These are phyloP conservation scores for Curvularia lunata DNA, from an alignment of 2,329 filamentous ascomycete species.

Conservation along the genomic window DNA sequence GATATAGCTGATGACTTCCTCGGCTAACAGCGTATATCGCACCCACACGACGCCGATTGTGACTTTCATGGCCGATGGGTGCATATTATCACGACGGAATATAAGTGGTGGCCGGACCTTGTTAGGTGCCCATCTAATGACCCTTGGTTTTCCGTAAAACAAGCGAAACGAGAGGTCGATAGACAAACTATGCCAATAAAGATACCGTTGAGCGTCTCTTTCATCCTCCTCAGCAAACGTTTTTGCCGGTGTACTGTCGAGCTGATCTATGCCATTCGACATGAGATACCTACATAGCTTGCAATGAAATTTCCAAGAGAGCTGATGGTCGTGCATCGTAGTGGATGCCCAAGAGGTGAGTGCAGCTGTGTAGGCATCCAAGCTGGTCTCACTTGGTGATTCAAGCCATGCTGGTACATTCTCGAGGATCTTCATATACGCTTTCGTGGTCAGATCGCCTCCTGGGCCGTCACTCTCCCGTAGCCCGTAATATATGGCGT, in stretches of 20 bases:
- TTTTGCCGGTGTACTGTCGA: conserved; percentile 29
- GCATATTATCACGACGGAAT: conserved; percentile 25
- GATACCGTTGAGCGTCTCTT: conserved; percentile 21
- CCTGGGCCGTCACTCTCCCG: conserved; percentile 24
- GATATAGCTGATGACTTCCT: conserved; percentile 28
- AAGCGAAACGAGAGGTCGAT: conserved; percentile 37
- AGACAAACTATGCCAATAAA: conserved; percentile 35
- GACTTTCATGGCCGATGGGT: conserved; percentile 24
- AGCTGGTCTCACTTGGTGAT: conserved; percentile 13
- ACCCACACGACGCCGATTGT: conserved; percentile 30
- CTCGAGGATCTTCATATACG: conserved; percentile 38
- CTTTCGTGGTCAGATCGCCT: conserved; percentile 21
- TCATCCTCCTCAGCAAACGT: conserved; percentile 32
- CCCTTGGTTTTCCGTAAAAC: conserved; percentile 36
- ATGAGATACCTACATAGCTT: conserved; percentile 36
- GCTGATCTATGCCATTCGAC: conserved; percentile 24
- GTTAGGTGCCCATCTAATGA: conserved; percentile 27
- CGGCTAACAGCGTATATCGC: conserved; percentile 28
- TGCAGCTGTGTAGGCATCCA: conserved; percentile 33
- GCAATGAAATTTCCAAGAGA: conserved; percentile 40
- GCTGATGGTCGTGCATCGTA: conserved; percentile 37
- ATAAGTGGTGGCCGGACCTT: conserved; percentile 31
- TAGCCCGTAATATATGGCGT: conserved; percentile 36
- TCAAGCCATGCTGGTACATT: conserved; percentile 38
- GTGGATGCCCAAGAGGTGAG: conserved; percentile 34